Evolutionary conservation across 768 basidiomycete species (phyloP).

Genomic region (Mrakia gelida): DNA sequence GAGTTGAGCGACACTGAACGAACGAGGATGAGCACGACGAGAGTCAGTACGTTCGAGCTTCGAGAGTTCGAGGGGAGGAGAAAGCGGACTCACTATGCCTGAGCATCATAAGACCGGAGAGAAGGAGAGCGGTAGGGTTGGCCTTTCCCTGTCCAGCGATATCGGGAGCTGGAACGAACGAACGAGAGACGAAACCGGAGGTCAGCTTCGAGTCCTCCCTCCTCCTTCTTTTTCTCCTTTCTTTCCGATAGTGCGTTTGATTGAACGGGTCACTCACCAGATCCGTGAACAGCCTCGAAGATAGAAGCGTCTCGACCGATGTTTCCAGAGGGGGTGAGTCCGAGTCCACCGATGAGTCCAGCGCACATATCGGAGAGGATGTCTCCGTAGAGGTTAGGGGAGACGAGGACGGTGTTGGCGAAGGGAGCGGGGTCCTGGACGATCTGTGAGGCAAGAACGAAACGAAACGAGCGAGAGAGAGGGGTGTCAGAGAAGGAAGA

Average conservation of each 20-base stretch:
- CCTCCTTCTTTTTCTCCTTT: neutral
- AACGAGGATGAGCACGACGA: constrained; percentile 22
- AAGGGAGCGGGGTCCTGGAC: constrained; percentile 90
- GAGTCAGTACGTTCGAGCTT: neutral
- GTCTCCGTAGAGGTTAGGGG: constrained; percentile 93
- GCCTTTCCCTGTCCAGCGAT: constrained; percentile 89
- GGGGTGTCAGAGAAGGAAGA: neutral
- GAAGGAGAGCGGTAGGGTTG: constrained; percentile 96
- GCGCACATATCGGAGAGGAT: constrained; percentile 98
- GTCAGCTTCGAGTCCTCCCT: too few species aligned
- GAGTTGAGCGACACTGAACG: constrained; percentile 82
- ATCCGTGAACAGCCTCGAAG: constrained; percentile 99
- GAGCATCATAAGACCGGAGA: constrained; percentile 97
- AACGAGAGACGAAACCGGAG: too few species aligned
- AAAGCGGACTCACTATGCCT: constrained; percentile 53
- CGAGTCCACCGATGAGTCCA: constrained; percentile 94
- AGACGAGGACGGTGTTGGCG: constrained; percentile 97
- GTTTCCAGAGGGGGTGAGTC: constrained; percentile 94
- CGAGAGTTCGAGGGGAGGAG: too few species aligned
- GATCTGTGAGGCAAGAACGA: constrained; percentile 60
- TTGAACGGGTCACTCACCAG: too few species aligned
- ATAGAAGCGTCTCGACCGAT: constrained; percentile 99
- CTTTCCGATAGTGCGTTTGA: too few species aligned
- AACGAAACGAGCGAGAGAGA: neutral
- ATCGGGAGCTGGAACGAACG: constrained; percentile 58